Base-by-base conservation (phyloP, 1,284 basidiomycete species). In the Rhodotorula sp. region DNA sequence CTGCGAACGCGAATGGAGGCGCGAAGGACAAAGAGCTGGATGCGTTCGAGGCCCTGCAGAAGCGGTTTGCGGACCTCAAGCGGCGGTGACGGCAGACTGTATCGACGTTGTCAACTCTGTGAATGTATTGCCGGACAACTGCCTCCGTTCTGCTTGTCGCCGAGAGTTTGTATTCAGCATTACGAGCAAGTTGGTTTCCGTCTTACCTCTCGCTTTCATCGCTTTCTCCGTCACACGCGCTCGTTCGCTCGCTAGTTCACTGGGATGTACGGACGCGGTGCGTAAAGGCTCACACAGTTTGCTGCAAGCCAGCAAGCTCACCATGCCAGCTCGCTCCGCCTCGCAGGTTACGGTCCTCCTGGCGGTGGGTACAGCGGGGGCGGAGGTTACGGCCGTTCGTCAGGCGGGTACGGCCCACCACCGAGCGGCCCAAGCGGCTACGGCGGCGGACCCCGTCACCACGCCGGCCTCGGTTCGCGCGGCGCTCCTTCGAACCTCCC, bases 11-110 rank as follows among this genome's bases (percentile, higher is more conserved):
- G 40, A 44, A 44, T 18, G 40, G 40, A 44, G 40, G 40, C 10
- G 40, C 57, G 9, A 30, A 47, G 2, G 59, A 60, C 40, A 76
- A 72, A 50, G 68, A 81, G 62, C 83, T 86, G 77, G 88, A 92
- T 74, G 89, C 89, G 69, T 90, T 91, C 76, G 86, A 87, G 53
- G 82, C 85, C 18, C 81, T 92, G 62, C 81, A 86, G 59, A 86
- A 85, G 79, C 86, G 90, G 66, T 92, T 92, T 76, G 89, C 88
- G 68, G 88, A 86, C 37, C 80, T 92, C 76, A 92, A 91, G 69
- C 56, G 51, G 63, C 53, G 59, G 68, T 70, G 54, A 68, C 10
- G 65, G 30, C 8, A 24, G 37, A 10, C 16, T 11, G 40, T 44
- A 44, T 11, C 16, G 40, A 44, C 40, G 16, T 13, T 13, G 40